These are phyloP conservation scores for Salix viminalis DNA, from an alignment of 345 rosid species.

Conservation along the genomic window DNA sequence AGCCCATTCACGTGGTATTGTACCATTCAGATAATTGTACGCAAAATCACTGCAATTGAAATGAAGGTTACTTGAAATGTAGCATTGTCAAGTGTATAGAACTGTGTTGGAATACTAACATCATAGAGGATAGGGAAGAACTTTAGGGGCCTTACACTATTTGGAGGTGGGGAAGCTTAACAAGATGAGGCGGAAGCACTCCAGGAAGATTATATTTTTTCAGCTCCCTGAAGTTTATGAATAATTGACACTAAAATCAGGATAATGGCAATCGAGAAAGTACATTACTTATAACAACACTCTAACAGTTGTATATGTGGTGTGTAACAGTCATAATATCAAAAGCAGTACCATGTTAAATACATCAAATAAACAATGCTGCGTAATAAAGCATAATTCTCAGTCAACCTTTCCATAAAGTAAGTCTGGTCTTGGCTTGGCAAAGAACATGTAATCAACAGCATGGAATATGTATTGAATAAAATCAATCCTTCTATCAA, in stretches of 20 bases:
- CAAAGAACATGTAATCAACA: not conserved
- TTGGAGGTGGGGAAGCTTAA: conserved; percentile 49
- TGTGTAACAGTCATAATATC: not conserved
- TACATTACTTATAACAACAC: not conserved
- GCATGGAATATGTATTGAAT: not conserved
- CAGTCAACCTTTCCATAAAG: not conserved
- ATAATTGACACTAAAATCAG: not conserved
- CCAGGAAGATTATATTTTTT: conserved; percentile 60
- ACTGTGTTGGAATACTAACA: not conserved
- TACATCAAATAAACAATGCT: not conserved
- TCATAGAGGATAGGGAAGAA: not conserved
- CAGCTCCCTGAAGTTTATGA: conserved; percentile 31
- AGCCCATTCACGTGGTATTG: conserved; percentile 60
- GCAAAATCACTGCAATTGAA: conserved; percentile 50
- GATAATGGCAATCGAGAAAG: not conserved
- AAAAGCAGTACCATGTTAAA: not conserved
- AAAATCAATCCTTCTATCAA: not conserved
- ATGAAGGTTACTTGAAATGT: not conserved
- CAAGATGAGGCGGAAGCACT: conserved; percentile 54
- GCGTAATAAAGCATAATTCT: not conserved
- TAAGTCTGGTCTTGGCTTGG: not conserved
- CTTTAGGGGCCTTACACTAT: conserved; percentile 39
- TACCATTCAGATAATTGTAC: conserved; percentile 50
- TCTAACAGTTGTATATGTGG: not conserved
- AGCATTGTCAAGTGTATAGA: not conserved